Evolutionary conservation across 2,329 filamentous ascomycete genomes (phyloP).

Genomic region (Arthrobotrys musiformis): DNA sequence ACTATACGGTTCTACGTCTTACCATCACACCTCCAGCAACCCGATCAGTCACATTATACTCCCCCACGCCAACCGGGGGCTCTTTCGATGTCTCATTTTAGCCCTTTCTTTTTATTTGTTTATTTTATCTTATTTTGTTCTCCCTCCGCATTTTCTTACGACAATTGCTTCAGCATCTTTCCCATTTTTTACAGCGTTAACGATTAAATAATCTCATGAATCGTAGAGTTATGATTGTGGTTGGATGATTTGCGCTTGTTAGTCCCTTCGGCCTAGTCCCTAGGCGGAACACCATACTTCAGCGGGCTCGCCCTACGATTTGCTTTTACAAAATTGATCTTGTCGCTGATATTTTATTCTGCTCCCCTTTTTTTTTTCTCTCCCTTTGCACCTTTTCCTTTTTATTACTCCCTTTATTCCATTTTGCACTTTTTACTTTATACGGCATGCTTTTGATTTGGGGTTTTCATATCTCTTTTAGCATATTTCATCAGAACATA

Average conservation of each 20-base stretch:
- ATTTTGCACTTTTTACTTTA: neutral
- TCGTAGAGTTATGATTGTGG: constrained; percentile 43
- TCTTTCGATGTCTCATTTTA: neutral
- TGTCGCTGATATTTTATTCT: neutral
- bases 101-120: neutral
- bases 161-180: constrained; percentile 6
- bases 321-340: constrained; percentile 33
- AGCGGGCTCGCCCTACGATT: constrained; percentile 23
- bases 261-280: neutral
- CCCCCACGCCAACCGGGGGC: neutral
- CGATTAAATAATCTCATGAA: constrained; percentile 44
- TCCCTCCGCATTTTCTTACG: neutral
- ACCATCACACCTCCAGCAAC: neutral
- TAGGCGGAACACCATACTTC: neutral
- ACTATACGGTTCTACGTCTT: neutral
- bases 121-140: neutral
- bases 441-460: constrained; percentile 4
- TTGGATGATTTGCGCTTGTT: constrained; percentile 17
- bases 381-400: neutral
- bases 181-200: constrained; percentile 22
- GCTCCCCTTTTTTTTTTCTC: neutral
- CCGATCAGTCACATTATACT: neutral
- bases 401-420: neutral
- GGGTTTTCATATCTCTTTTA: neutral
- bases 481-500: constrained; percentile 2